These are phyloP conservation scores for Metarhizium guizhouense DNA, from an alignment of 2,329 filamentous ascomycete species.

Conservation along the genomic window DNA sequence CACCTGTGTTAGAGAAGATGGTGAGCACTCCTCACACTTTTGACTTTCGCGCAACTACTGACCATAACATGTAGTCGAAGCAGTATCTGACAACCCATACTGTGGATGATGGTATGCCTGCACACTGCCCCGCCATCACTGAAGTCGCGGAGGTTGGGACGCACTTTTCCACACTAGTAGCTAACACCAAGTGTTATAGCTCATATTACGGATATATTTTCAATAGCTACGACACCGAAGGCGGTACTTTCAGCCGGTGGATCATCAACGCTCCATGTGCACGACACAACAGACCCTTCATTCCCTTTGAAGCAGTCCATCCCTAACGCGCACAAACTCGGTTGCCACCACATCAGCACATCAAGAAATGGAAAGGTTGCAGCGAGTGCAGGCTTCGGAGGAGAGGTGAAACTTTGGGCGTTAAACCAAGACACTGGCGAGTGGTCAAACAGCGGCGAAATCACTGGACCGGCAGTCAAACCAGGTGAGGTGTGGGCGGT, in stretches of 20 bases:
- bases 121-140: conserved; percentile 16
- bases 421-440: conserved; percentile 46
- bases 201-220: conserved; percentile 78
- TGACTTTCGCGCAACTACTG: neutral
- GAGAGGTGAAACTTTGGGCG: conserved; percentile 78
- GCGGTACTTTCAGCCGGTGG: conserved; percentile 78
- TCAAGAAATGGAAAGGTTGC: conserved; percentile 60
- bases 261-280: conserved; percentile 70
- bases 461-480: conserved; percentile 37
- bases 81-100: conserved; percentile 95
- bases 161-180: neutral
- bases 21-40: conserved; percentile 10
- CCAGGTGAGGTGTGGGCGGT: conserved; percentile 79
- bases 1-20: conserved; percentile 12
- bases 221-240: conserved; percentile 64
- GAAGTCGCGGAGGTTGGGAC: neutral
- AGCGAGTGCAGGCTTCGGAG: conserved; percentile 81
- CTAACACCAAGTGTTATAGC: conserved; percentile 37
- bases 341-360: conserved; percentile 81
- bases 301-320: conserved; percentile 77
- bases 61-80: conserved; percentile 60
- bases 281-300: conserved; percentile 61
- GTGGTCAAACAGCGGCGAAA: conserved; percentile 35
- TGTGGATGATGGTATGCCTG: conserved; percentile 65
- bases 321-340: conserved; percentile 70